Conservation (phyloP, 371 early-diverging fungal species). For the Rhizopus delemar region DNA sequence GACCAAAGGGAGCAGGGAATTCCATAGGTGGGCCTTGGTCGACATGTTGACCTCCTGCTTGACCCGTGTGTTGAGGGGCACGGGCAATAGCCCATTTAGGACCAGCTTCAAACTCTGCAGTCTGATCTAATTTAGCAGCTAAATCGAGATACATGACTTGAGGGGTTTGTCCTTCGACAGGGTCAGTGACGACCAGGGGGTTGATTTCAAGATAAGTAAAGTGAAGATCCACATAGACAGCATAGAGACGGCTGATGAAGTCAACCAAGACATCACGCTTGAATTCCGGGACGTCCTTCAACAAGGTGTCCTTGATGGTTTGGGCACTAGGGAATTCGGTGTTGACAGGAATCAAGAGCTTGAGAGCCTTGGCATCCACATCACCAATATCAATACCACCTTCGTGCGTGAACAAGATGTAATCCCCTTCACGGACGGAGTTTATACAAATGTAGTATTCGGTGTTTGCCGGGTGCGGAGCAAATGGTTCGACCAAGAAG, state of each 20-base stretch:
- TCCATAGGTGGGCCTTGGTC: slow-evolving; percentile 90
- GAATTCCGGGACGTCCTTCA: slow-evolving; percentile 64
- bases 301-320: slow-evolving; percentile 66
- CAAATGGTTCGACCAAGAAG: slow-evolving; percentile 95
- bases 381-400: slow-evolving; percentile 98
- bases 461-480: slow-evolving; percentile 87
- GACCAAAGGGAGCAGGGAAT: slow-evolving; percentile 98
- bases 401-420: slow-evolving; percentile 94
- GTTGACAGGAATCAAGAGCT: slow-evolving; percentile 75
- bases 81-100: slow-evolving; percentile 86
- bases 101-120: slow-evolving; percentile 95
- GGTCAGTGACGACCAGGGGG: slow-evolving; percentile 92
- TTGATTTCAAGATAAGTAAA: slow-evolving; percentile 99
- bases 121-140: slow-evolving; percentile 98
- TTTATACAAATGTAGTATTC: slow-evolving; percentile 98
- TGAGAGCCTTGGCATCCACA: slow-evolving; percentile 95
- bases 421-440: slow-evolving; percentile 93
- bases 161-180: slow-evolving; percentile 55
- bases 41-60: slow-evolving; percentile 48
- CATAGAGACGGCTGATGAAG: slow-evolving; percentile 89
- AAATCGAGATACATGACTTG: slow-evolving; percentile 92
- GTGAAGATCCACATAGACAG: slow-evolving; percentile 93
- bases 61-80: slow-evolving; percentile 62
- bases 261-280: slow-evolving; percentile 86
- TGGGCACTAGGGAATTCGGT: slow-evolving; percentile 65